Percentiles rank a stretch among this genome's conserved stretches.
phyloP scores from a whole-genome alignment of 2,329 filamentous ascomycete species.

The Lecanicillium sp. region DNA sequence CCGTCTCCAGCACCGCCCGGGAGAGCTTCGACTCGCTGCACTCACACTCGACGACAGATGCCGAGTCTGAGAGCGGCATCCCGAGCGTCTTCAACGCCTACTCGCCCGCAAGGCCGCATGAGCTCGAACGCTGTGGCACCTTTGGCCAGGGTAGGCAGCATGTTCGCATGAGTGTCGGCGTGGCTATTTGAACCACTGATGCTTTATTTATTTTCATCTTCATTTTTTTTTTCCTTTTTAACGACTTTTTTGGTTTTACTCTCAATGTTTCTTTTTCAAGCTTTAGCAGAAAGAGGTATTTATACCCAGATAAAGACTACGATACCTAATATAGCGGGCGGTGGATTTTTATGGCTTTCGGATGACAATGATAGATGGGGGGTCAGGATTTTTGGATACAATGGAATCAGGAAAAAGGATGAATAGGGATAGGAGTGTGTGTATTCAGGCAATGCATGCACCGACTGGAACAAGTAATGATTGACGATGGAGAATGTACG shows the following conservation, averaged over 20 bases:
- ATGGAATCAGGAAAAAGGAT: no score
- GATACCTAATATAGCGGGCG: no score
- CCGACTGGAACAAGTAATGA: no score
- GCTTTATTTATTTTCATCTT: constrained; percentile 10
- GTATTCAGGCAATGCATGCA: no score
- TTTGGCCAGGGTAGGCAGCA: constrained; percentile 19
- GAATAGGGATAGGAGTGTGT: no score
- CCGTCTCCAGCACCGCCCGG: constrained; percentile 23
- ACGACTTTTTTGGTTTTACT: constrained; percentile 8
- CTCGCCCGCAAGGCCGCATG: constrained; percentile 35
- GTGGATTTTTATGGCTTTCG: no score
- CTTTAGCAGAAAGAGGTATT: no score
- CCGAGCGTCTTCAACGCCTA: constrained; percentile 39
- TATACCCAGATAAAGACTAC: no score
- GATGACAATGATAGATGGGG: no score
- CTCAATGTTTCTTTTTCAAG: background rate
- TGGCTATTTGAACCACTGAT: constrained; percentile 19
- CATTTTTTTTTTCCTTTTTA: constrained; percentile 6
- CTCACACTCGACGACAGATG: constrained; percentile 40
- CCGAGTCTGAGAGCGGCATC: constrained; percentile 22
- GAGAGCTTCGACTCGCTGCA: constrained; percentile 38
- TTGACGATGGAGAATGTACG: no score
- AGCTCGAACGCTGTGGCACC: constrained; percentile 25
- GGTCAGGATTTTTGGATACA: no score
- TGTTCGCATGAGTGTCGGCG: constrained; percentile 13